A percentile compares a stretch with the other conserved stretches of the same genome.
Conservation (phyloP, 176 grass and related monocot species). For the Chrysopogon serrulatus region DNA sequence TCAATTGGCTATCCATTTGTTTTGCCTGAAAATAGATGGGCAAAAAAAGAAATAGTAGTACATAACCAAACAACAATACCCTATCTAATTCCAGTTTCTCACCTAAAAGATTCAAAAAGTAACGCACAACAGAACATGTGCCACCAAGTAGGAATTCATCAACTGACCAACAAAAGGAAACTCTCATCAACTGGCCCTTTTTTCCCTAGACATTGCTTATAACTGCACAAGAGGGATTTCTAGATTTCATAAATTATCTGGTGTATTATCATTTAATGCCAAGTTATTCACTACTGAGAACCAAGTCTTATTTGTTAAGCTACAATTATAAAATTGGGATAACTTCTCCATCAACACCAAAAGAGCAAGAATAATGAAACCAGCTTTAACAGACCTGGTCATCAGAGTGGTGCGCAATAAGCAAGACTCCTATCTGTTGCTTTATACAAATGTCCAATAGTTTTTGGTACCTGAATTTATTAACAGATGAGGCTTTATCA, state of each 20-base stretch:
- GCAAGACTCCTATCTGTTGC: conserved; percentile 70
- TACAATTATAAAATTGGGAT: neutral
- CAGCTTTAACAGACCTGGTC: conserved; percentile 63
- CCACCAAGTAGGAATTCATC: neutral
- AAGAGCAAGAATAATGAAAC: neutral
- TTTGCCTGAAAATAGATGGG: neutral
- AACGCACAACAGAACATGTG: neutral
- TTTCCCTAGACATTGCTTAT: neutral
- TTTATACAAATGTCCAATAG: conserved; percentile 77
- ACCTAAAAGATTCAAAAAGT: neutral
- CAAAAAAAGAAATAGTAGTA: neutral
- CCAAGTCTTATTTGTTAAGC: neutral
- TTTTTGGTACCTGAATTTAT: conserved; percentile 76
- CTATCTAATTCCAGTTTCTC: conserved; percentile 12
- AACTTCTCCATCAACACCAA: conserved; percentile 5
- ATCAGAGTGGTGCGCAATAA: conserved; percentile 92
- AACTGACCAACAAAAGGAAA: neutral
- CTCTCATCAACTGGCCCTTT: neutral
- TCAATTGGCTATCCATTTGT: conserved; percentile 3
- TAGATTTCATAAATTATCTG: neutral
- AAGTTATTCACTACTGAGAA: neutral
- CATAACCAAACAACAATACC: neutral
- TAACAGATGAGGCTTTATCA: conserved; percentile 15
- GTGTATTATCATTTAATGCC: neutral
- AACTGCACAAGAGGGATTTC: neutral